Conservation (phyloP, 176 grass and related monocot species). For the Raddia guianensis region DNA sequence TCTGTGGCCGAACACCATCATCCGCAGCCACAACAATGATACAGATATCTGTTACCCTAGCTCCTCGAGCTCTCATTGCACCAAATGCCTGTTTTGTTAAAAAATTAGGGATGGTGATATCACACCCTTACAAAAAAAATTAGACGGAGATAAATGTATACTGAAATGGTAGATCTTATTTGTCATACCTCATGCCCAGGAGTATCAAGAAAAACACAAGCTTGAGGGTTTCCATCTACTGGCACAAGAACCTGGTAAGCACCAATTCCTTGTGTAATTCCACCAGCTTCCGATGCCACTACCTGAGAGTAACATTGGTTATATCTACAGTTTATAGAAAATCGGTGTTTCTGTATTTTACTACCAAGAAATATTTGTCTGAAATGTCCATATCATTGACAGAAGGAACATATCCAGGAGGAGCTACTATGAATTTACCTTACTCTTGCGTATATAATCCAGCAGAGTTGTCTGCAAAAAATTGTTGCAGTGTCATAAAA, state of each 20-base stretch:
- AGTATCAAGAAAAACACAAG: constrained; percentile 97
- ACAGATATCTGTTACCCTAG: constrained; percentile 86
- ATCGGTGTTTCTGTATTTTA: constrained; percentile 20
- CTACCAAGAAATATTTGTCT: not conserved
- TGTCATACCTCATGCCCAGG: constrained; percentile 85
- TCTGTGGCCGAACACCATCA: constrained; percentile 94
- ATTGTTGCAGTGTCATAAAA: constrained; percentile 40
- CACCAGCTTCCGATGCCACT: constrained; percentile 92
- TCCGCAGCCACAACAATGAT: constrained; percentile 94
- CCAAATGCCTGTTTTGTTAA: constrained; percentile 81
- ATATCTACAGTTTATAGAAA: constrained; percentile 35
- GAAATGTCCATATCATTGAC: constrained; percentile 26
- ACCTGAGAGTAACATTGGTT: constrained; percentile 66
- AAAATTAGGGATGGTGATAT: constrained; percentile 37
- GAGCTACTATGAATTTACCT: constrained; percentile 59
- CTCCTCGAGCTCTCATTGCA: constrained; percentile 97
- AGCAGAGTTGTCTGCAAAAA: constrained; percentile 81
- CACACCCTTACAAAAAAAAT: not conserved
- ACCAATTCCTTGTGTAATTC: constrained; percentile 98
- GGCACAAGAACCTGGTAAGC: constrained; percentile 94
- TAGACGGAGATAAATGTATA: not conserved
- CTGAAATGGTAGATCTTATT: constrained; percentile 9
- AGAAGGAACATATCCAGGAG: constrained; percentile 11
- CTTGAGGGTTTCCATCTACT: constrained; percentile 74
- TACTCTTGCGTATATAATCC: constrained; percentile 95